These are phyloP conservation scores for Myriosclerotinia scirpicola DNA, from an alignment of 2,329 filamentous ascomycete genomes.

Conservation along the genomic window DNA sequence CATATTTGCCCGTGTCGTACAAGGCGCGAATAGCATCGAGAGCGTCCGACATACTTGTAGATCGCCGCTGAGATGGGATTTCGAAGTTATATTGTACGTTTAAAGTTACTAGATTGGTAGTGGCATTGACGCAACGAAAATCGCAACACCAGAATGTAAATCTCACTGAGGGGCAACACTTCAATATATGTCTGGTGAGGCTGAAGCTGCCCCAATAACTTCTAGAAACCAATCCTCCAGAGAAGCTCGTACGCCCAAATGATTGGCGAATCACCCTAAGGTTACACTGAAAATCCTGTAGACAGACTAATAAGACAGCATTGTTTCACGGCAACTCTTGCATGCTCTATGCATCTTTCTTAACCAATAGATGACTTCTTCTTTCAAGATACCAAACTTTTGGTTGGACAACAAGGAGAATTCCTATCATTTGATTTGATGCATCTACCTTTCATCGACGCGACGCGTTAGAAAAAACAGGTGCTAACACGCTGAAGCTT, in stretches of 20 bases:
- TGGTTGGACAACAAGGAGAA: no score
- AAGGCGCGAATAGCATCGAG: constrained; percentile 14
- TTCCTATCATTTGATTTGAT: not conserved
- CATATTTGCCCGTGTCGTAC: constrained; percentile 25
- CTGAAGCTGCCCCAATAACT: not conserved
- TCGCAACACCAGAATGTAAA: not conserved
- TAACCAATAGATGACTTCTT: not conserved
- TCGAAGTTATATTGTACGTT: not conserved
- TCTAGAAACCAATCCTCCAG: not conserved
- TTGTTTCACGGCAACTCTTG: not conserved
- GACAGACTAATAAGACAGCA: no score
- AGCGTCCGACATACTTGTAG: not conserved
- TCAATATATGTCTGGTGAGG: not conserved
- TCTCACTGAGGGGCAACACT: not conserved
- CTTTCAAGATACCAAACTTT: not conserved
- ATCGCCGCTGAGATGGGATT: not conserved
- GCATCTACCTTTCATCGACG: not conserved
- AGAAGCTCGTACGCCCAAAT: not conserved
- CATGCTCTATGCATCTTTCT: not conserved
- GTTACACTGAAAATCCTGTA: not conserved
- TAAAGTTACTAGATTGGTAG: not conserved
- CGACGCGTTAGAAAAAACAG: not conserved
- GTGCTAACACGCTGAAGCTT: not conserved
- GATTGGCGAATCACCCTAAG: not conserved
- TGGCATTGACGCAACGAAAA: not conserved